Evolutionary conservation across 495 filamentous ascomycete species (phyloP), one percentile per base, ranked within the genome.

Genomic region (Lophiotrema nucula): DNA sequence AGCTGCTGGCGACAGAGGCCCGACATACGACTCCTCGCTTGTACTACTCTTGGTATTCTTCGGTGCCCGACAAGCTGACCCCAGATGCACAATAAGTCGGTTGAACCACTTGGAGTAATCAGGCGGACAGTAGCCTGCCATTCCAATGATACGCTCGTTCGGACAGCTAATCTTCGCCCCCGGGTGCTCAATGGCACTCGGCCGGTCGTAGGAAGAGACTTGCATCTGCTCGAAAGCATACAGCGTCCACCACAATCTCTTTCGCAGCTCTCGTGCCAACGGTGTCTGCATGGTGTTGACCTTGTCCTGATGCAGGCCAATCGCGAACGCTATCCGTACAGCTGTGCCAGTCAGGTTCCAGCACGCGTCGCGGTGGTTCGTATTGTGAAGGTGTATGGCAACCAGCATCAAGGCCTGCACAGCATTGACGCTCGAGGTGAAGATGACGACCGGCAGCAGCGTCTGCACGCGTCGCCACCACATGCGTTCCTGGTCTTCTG

Each of bases 201-300:
- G 77, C 2, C 77, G 69, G n/a, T 74, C 77, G 13, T 77, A 62
- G 44, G 74, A 75, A 15, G 71, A 72, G 56, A 73, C 73, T 28
- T 76, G 69, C 47, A 70, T 72, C 35, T 76, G 74, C 48, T 79
- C 77, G 42, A 74, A 77, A 5, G 47, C 67, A 53, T 75, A 79
- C 27, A 75, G 56, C 6, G 77, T 76, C 72, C 77, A 78, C 72
- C 74, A 79, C n/a, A 77, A 67, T n/a, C 72, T 60, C 51, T 76
- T 76, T 10, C 76, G 69, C 25, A 73, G 57, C 35, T 78, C 73
- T 46, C 70, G 56, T 28, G 76, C 71, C 16, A 76, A 53, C 2
- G 69, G 63, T 18, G 72, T 73, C 43, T 70, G 67, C 24, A 64
- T 54, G 67, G 62, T 74, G 73, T 67, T 66, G 2, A 69, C 65